A percentile compares a stretch with the other conserved stretches of the same genome.
These are phyloP conservation scores for Xylaria sp. DNA, from an alignment of 2,329 filamentous ascomycete species.

Conservation along the genomic window DNA sequence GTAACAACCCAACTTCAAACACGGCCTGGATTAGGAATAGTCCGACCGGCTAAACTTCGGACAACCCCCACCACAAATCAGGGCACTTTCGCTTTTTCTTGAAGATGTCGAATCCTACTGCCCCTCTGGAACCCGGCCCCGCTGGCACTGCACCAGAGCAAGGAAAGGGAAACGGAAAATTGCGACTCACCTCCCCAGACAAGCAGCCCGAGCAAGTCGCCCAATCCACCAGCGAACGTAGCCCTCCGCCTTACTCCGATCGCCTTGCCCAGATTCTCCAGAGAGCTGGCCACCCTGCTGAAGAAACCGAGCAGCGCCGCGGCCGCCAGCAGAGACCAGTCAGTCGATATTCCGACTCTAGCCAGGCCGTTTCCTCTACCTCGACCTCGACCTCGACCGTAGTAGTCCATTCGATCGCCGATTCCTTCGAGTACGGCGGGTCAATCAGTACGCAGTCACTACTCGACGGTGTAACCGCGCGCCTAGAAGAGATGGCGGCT, in stretches of 20 bases:
- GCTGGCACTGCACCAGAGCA: not conserved
- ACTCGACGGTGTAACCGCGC: not conserved
- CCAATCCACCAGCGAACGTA: not conserved
- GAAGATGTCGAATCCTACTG: not conserved
- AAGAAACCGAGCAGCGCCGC: not conserved
- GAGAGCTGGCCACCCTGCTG: not conserved
- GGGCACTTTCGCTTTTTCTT: slow-evolving; percentile 3
- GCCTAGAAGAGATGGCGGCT: slow-evolving; percentile 35
- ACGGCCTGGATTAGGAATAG: not conserved
- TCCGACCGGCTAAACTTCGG: not conserved
- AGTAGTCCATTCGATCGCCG: not conserved
- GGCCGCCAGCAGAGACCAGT: not conserved
- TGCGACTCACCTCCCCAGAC: not conserved
- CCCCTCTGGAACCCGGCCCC: not conserved
- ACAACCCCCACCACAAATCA: not conserved
- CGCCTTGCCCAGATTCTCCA: not conserved
- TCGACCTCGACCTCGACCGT: not conserved
- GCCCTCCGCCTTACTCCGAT: not conserved
- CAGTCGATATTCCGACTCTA: not conserved
- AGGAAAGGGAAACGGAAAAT: not conserved
- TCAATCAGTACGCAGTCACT: not conserved
- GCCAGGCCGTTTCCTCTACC: not conserved
- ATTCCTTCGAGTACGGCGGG: not conserved
- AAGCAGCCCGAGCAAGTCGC: not conserved
- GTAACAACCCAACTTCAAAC: not conserved